phyloP scores from a whole-genome alignment of 2,329 filamentous ascomycete genomes.

The Drechslerella stenobrocha region DNA sequence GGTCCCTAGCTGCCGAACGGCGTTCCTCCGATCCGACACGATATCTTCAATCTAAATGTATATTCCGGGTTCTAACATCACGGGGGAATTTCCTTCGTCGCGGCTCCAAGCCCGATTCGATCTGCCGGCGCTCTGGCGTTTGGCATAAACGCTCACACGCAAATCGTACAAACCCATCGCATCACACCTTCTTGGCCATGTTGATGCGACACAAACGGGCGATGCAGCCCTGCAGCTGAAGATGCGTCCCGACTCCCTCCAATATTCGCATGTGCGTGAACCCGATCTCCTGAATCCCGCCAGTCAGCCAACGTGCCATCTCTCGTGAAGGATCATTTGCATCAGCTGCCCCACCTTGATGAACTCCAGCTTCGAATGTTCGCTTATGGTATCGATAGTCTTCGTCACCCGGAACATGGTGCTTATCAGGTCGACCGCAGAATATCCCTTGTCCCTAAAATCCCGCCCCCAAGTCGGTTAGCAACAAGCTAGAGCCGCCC shows the following conservation, averaged over 20 bases:
- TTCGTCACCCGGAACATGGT: constrained; percentile 99
- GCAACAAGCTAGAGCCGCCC: not conserved
- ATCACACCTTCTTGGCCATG: constrained; percentile 62
- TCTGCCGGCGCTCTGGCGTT: too few species aligned
- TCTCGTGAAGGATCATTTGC: not conserved
- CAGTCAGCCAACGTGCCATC: not conserved
- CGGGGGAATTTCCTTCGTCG: not conserved
- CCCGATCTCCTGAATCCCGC: constrained; percentile 73
- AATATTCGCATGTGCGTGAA: constrained; percentile 99
- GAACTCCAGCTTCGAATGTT: constrained; percentile 94
- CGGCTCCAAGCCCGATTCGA: too few species aligned
- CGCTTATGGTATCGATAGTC: constrained; percentile 85
- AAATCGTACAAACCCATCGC: too few species aligned
- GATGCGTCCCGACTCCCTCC: constrained; percentile 92
- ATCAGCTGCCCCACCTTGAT: constrained; percentile 64
- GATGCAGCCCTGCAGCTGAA: constrained; percentile 91
- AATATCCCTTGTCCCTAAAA: constrained; percentile 75
- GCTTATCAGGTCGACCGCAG: constrained; percentile 97
- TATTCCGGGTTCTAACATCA: not conserved
- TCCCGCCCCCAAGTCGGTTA: constrained; percentile 11
- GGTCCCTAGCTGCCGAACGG: constrained; percentile 22
- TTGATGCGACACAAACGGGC: constrained; percentile 91
- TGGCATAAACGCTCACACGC: too few species aligned
- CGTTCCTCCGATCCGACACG: constrained; percentile 44
- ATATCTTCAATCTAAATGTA: not conserved